Percentiles rank a stretch among this genome's conserved stretches.
phyloP scores from a whole-genome alignment of 768 basidiomycete species.

The Russula olivacea region DNA sequence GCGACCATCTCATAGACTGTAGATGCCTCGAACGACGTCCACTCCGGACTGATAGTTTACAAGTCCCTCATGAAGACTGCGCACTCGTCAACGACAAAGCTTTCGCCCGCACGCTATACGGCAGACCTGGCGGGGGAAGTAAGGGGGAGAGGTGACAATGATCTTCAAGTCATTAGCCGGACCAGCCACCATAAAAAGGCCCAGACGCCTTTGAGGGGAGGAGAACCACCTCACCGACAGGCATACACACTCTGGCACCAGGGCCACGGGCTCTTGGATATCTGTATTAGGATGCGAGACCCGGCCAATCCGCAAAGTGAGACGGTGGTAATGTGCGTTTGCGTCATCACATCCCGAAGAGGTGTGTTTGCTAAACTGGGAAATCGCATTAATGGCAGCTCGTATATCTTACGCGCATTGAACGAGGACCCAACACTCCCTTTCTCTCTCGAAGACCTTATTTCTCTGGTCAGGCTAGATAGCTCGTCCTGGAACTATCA shows the following conservation, averaged over 20 bases:
- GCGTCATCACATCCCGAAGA: background rate
- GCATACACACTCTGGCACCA: slow-evolving; percentile 44
- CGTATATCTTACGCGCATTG: slow-evolving; percentile 41
- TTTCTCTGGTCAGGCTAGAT: slow-evolving; percentile 37
- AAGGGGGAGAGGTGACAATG: background rate
- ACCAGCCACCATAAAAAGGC: no score
- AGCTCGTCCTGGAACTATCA: slow-evolving; percentile 40
- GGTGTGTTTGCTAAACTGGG: background rate
- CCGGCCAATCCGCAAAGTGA: slow-evolving; percentile 39
- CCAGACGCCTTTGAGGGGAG: background rate
- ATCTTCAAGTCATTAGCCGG: background rate
- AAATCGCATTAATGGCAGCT: slow-evolving; percentile 29
- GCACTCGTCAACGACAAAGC: slow-evolving; percentile 24
- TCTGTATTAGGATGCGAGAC: slow-evolving; percentile 37
- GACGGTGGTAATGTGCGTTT: slow-evolving; percentile 43
- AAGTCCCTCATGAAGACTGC: slow-evolving; percentile 35
- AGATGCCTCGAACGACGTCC: slow-evolving; percentile 51
- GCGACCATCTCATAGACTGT: background rate
- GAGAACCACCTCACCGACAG: slow-evolving; percentile 30
- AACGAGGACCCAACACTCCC: slow-evolving; percentile 36
- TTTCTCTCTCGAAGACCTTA: slow-evolving; percentile 34
- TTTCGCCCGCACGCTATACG: slow-evolving; percentile 27
- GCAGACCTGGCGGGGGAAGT: slow-evolving; percentile 28
- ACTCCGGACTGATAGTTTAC: slow-evolving; percentile 43
- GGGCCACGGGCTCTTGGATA: slow-evolving; percentile 34